These are phyloP conservation scores for Berberis vulgaris DNA, from an alignment of 164 flowering plant species.

Conservation along the genomic window DNA sequence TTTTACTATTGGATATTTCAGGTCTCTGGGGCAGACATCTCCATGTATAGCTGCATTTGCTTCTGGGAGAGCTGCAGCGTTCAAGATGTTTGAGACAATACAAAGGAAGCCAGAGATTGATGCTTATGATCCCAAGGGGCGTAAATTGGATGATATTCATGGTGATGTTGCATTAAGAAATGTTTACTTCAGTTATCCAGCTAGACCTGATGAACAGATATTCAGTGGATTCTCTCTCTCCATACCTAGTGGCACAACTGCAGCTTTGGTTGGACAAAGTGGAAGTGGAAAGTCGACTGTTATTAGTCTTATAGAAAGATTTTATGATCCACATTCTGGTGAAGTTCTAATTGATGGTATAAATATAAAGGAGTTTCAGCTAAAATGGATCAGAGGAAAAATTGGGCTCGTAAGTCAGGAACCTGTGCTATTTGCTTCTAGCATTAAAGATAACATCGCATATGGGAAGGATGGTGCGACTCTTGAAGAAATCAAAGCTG, in stretches of 20 bases:
- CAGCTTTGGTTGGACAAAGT: constrained; percentile 39
- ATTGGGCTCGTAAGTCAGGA: constrained; percentile 32
- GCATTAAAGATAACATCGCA: constrained; percentile 22
- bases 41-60: constrained; percentile 42
- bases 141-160: constrained; percentile 16
- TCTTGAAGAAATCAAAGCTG: constrained; percentile 19
- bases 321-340: constrained; percentile 46
- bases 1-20: neutral
- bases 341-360: constrained; percentile 41
- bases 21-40: constrained; percentile 48
- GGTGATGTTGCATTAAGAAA: constrained; percentile 22
- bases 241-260: constrained; percentile 21
- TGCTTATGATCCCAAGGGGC: constrained; percentile 30
- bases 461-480: constrained; percentile 27
- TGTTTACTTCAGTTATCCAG: constrained; percentile 15
- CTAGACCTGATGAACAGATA: constrained; percentile 23
- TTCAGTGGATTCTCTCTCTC: constrained; percentile 26
- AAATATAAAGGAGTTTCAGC: constrained; percentile 24
- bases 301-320: constrained; percentile 41
- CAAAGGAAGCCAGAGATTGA: constrained; percentile 36
- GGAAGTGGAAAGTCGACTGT: constrained; percentile 60
- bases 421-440: constrained; percentile 25
- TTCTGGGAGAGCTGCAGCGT: constrained; percentile 41
- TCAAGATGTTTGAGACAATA: constrained; percentile 41
- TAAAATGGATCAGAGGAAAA: constrained; percentile 25